Evolutionary conservation across 176 grass and related monocot genomes (phyloP).

Genomic region (Saccharum spontaneum): DNA sequence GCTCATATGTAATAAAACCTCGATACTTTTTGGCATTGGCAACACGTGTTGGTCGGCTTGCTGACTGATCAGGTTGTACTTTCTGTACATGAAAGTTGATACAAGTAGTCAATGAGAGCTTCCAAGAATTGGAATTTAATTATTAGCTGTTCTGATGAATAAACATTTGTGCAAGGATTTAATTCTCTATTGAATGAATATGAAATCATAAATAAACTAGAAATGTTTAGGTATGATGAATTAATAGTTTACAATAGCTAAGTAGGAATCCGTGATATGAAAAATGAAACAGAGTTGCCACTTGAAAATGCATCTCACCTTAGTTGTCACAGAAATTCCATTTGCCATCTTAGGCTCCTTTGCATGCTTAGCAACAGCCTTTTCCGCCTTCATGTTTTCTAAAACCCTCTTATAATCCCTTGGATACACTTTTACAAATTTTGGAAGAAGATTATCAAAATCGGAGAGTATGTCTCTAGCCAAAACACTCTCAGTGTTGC

Average conservation of each 20-base stretch:
- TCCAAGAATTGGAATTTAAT: neutral
- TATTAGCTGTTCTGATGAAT: constrained; percentile 10
- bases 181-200: neutral
- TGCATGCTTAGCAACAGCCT: constrained; percentile 39
- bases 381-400: constrained; percentile 61
- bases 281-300: constrained; percentile 13
- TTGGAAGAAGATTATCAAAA: constrained; percentile 75
- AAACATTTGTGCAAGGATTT: neutral
- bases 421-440: constrained; percentile 94
- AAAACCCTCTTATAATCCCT: constrained; percentile 94
- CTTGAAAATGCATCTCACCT: constrained; percentile 47
- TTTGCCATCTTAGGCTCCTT: constrained; percentile 59
- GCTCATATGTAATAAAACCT: constrained; percentile 89
- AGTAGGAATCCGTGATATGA: neutral
- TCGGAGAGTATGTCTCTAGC: constrained; percentile 75
- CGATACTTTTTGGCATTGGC: constrained; percentile 69
- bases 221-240: neutral
- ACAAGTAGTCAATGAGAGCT: constrained; percentile 19
- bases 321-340: constrained; percentile 55
- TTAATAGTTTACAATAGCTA: neutral
- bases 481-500: constrained; percentile 63
- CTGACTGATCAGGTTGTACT: constrained; percentile 23
- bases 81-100: constrained; percentile 52
- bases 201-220: neutral
- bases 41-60: constrained; percentile 60